Base-by-base conservation (phyloP, 176 grass and related monocot genomes). In the Triticum aestivum region DNA sequence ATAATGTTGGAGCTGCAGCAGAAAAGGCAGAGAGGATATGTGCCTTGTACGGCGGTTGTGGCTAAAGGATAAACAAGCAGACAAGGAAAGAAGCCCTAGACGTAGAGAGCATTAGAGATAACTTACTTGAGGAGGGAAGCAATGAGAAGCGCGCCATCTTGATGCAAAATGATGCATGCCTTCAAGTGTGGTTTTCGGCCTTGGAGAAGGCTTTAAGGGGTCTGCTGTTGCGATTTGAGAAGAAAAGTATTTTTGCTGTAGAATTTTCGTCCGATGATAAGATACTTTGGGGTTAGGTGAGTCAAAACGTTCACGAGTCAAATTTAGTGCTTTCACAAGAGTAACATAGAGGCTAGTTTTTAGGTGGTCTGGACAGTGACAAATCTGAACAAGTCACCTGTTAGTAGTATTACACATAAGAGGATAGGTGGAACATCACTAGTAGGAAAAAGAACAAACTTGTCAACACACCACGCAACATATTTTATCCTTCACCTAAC, bases 371-470 rank as follows among this genome's bases (percentile, higher is more conserved):
- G 38, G 72, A 78, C 62, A 84, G 45, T 73, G 83, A 77, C 61
- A 1, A 1, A 4, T 61, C 35, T 39, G 78, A 81, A n/a, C 9
- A 32, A 52, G 44, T 52, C 73, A 75, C 73, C 45, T 35, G 9
- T 20, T 4, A 89, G 47, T 61, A 72, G 45, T 37, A 37, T 82
- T 17, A 63, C 83, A 86, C 38, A 62, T 63, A 51, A 77, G 35
- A 61, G 23, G 78, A 84, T 87, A 87, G 85, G 89, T 84, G 80
- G 81, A 91, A 84, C 75, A 49, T 47, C 89, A 87, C 75, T 84
- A 69, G 61, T 51, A 63, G 26, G 69, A n/a, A 84, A 67, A 41
- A 20, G 6, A 69, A 58, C 44, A 61, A 29, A 84, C 42, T 49
- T 73, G 89, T 59, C 75, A 59, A 79, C 41, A 44, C 41, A 61